These are phyloP conservation scores for Holtermanniella nyarrowii DNA, from an alignment of 768 basidiomycete species.

Conservation along the genomic window DNA sequence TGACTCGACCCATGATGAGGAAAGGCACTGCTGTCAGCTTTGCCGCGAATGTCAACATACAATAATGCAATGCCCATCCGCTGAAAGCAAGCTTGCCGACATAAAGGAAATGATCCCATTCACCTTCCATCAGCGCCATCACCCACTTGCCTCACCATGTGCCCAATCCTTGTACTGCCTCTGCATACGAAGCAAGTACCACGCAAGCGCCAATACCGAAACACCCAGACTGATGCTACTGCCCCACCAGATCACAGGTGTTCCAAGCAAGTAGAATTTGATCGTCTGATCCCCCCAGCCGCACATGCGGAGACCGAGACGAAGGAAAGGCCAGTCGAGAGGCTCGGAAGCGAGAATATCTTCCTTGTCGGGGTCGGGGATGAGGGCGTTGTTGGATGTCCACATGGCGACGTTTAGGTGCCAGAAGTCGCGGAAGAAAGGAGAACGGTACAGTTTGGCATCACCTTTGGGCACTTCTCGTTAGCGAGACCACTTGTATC, in stretches of 20 bases:
- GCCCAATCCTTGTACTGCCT: slow-evolving; percentile 87
- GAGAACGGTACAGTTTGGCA: slow-evolving; percentile 71
- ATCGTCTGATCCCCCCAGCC: slow-evolving; percentile 79
- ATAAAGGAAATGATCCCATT: slow-evolving; percentile 92
- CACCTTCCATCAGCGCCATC: slow-evolving; percentile 43
- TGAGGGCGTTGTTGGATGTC: slow-evolving; percentile 96
- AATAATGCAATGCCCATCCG: slow-evolving; percentile 84
- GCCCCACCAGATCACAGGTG: slow-evolving; percentile 88
- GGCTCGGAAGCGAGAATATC: slow-evolving; percentile 92
- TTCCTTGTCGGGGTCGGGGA: slow-evolving; percentile 96
- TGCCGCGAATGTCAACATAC: slow-evolving; percentile 41
- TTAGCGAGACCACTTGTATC: neutral
- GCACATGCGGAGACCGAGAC: slow-evolving; percentile 88
- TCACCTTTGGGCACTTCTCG: slow-evolving; percentile 68
- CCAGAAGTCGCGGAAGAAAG: slow-evolving; percentile 95
- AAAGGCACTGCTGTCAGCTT: slow-evolving; percentile 60
- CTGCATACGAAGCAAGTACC: slow-evolving; percentile 73
- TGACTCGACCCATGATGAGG: slow-evolving; percentile 89
- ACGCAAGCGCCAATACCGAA: slow-evolving; percentile 44
- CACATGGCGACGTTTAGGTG: slow-evolving; percentile 99
- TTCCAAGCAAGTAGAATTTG: slow-evolving; percentile 90
- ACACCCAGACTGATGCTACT: slow-evolving; percentile 53
- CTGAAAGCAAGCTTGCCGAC: slow-evolving; percentile 81
- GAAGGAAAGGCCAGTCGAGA: slow-evolving; percentile 85
- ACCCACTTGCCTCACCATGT: slow-evolving; percentile 49